Evolutionary conservation across 2,329 filamentous ascomycete genomes (phyloP), one percentile per base, ranked within the genome.

Genomic region (Sporothrix curviconia): DNA sequence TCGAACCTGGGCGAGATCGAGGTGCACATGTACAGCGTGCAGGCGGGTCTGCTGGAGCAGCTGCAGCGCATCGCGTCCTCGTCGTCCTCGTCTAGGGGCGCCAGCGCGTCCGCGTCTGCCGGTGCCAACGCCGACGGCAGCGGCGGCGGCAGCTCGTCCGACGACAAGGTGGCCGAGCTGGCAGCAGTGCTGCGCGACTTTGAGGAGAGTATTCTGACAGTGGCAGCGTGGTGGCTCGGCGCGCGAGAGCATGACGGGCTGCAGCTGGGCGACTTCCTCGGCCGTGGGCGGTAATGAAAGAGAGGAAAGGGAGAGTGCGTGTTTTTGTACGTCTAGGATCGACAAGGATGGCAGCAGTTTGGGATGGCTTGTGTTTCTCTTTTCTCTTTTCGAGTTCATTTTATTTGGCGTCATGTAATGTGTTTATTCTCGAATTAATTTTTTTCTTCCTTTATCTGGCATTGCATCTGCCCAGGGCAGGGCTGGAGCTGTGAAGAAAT

Each of bases 1-100:
- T 72, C 73, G 46, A 83, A 82, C 60, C 70, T 87, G 56, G 75
- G 76, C 56, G 83, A 87, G 66, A 85, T 87, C 55, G 84, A 87
- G 70, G 75, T 78, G 61, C 84, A 86, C 66, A 73, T 87, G 60
- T 77, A 83, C 60, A 79, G 81, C 8, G 78, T 87, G n/a, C 83
- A 86, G 67, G 74, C 77, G 14, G 79, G 76, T 36, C 73, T 85
- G 59, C 76, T 80, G 47, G 78, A 83, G 60, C 80, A 86, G 68
- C 76, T 85, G 59, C 80, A 82, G 65, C 76, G 80, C 43, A 70
- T 73, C 25, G 63, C 66, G 0, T 63, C 65, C 5, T 61, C 65
- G 59, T 55, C 61, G n/a, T 34, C 51, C 9, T 55, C 61, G n/a
- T 34, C 51, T 9, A 32, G 17, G 15, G 59, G 58, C 19, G 49